These are phyloP conservation scores for Clitopilus passeckerianus DNA, from an alignment of 768 basidiomycete genomes.

Conservation along the genomic window DNA sequence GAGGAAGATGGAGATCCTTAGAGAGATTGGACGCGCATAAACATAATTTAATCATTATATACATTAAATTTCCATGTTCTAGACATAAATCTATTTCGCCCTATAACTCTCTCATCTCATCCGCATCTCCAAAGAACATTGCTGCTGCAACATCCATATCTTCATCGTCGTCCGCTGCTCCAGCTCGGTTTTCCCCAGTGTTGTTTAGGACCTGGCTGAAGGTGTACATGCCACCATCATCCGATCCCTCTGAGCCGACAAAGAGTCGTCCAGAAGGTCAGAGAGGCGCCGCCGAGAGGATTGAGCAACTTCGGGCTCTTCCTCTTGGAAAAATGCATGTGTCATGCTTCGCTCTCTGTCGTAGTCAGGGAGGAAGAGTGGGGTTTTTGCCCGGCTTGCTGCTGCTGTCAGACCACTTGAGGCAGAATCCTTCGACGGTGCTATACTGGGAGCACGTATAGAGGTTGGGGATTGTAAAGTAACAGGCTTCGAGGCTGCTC, in stretches of 20 bases:
- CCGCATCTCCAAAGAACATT: conserved; percentile 78
- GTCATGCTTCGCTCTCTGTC: conserved; percentile 33
- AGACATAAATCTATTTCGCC: conserved; percentile 10
- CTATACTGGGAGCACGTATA: conserved; percentile 26
- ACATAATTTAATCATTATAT: conserved; percentile 6
- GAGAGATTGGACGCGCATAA: conserved; percentile 74
- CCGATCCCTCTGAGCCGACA: conserved; percentile 24
- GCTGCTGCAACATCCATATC: conserved; percentile 57
- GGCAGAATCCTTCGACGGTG: conserved; percentile 21
- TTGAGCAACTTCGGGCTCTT: neutral
- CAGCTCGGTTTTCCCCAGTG: conserved; percentile 50
- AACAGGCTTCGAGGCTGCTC: conserved; percentile 24
- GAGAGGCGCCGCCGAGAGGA: conserved; percentile 16
- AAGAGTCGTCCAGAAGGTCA: conserved; percentile 17
- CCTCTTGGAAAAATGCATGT: conserved; percentile 24
- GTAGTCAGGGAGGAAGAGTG: conserved; percentile 72
- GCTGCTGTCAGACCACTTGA: conserved; percentile 11
- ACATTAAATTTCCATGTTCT: neutral
- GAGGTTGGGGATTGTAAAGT: conserved; percentile 10
- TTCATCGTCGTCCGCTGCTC: conserved; percentile 67
- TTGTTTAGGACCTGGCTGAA: conserved; percentile 71
- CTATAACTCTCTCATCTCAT: conserved; percentile 63
- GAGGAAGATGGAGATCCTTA: conserved; percentile 67
- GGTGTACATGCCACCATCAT: conserved; percentile 56
- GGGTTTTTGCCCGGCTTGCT: conserved; percentile 40